Evolutionary conservation across 1,284 basidiomycete species (phyloP).

Genomic region (Wolfiporia cocos): DNA sequence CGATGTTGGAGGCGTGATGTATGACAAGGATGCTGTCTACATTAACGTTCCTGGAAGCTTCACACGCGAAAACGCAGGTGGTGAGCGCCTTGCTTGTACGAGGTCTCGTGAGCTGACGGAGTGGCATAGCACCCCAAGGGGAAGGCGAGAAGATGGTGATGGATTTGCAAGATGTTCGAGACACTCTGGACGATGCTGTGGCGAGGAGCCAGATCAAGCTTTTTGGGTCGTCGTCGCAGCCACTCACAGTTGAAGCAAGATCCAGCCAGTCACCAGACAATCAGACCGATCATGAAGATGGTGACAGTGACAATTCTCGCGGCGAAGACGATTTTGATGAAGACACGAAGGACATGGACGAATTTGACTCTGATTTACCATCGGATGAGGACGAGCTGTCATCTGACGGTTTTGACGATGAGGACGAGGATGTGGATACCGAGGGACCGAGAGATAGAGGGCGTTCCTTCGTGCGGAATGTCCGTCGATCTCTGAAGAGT

Average conservation of each 20-base stretch:
- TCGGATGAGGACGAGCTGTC: slow-evolving; percentile 14
- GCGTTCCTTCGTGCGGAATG: slow-evolving; percentile 40
- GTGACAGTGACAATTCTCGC: slow-evolving; percentile 24
- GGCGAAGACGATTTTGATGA: slow-evolving; percentile 16
- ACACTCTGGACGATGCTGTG: slow-evolving; percentile 83
- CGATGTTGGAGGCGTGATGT: slow-evolving; percentile 94
- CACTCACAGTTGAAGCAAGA: slow-evolving; percentile 30
- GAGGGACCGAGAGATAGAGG: slow-evolving; percentile 36
- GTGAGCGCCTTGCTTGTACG: slow-evolving; percentile 30
- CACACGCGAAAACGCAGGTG: slow-evolving; percentile 59
- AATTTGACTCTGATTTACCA: slow-evolving; percentile 1
- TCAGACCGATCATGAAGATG: slow-evolving; percentile 11
- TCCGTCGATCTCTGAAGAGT: slow-evolving; percentile 33
- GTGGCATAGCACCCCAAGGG: slow-evolving; percentile 55
- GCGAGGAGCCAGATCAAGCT: slow-evolving; percentile 81
- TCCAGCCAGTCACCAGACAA: slow-evolving; percentile 21
- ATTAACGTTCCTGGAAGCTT: slow-evolving; percentile 97
- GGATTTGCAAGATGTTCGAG: slow-evolving; percentile 83
- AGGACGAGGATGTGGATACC: slow-evolving; percentile 17
- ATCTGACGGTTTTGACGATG: slow-evolving; percentile 18
- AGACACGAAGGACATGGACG: slow-evolving; percentile 17
- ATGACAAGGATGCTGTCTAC: slow-evolving; percentile 98
- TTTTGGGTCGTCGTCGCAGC: slow-evolving; percentile 68
- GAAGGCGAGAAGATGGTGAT: slow-evolving; percentile 99
- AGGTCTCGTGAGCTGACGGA: slow-evolving; percentile 7